Evolutionary conservation across 1,284 basidiomycete species (phyloP).

Genomic region (Phlebopus sp.): DNA sequence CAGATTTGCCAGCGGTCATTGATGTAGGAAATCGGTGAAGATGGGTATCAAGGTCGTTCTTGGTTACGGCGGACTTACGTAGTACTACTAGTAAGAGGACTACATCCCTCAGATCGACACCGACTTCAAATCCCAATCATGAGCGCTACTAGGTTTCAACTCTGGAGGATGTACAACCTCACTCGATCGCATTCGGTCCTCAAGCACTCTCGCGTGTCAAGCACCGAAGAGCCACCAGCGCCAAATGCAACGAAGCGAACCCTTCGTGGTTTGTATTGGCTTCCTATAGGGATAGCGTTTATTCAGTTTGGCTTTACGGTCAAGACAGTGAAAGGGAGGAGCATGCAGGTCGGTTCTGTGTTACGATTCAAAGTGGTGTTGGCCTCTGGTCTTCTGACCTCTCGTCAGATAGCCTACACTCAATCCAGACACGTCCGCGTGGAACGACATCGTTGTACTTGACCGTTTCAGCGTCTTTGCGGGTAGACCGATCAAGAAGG

Average conservation of each 20-base stretch:
- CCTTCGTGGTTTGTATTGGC: constrained; percentile 49
- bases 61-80: no score
- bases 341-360: constrained; percentile 64
- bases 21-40: no score
- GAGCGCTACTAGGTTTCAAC: not conserved
- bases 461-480: constrained; percentile 48
- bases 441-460: constrained; percentile 64
- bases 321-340: constrained; percentile 57
- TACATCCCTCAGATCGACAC: no score
- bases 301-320: constrained; percentile 52
- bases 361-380: not conserved
- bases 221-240: not conserved
- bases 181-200: not conserved
- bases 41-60: no score
- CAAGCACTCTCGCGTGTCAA: not conserved
- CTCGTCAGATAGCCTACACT: constrained; percentile 63
- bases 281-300: constrained; percentile 51
- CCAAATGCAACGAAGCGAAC: constrained; percentile 19
- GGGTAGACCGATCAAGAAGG: constrained; percentile 41
- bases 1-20: constrained; percentile 34
- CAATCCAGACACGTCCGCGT: constrained; percentile 64
- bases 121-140: no score
- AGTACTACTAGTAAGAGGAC: no score
- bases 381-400: not conserved
- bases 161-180: not conserved